Evolutionary conservation across 352 stramenopile species (phyloP), one percentile per base, ranked within the genome.

Genomic region (Peronospora farinosa): DNA sequence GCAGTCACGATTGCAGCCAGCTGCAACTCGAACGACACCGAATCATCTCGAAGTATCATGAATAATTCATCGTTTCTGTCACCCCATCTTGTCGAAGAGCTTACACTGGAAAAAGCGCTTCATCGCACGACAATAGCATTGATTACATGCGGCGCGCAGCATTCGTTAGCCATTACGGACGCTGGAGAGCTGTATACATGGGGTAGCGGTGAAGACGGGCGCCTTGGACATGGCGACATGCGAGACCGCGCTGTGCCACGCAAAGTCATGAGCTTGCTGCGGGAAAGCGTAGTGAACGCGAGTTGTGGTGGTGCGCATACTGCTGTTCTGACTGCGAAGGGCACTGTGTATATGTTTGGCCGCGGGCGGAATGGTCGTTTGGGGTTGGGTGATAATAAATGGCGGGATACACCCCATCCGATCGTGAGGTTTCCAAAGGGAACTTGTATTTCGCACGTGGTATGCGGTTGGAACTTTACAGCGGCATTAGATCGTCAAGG

Each of bases 401-500:
- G 79, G 70, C 72, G 77, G 0, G 79, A 88, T 36, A 83, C 74
- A 5, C 79, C 79, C 1, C 72, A 86, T 28, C 63, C 74, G 43
- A 67, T 88, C 6, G 72, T 69, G 0, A 41, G 40, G 7, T 82
- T 89, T 44, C 67, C 74, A 1, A 44, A 65, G 10, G 44, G 54
- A 28, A 65, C 66, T 5, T 51, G 41, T 0, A 67, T 88, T 11
- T 56, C 69, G 5, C 63, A 78, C 8, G 65, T 90, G 0, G 72
- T 81, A 2, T 92, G 81, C 27, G 81, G 81, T 0, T 92, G 81
- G 81, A 92, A 92, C 51, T 92, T 92, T 31, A 90, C 81, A 1
- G 66, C 74, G 0, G 78, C 78, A 5, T 54, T 88, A 17, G 62
- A 67, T 12, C 47, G 59, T 15, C 53, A 83, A 23, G 75, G 78